Evolutionary conservation across 2,329 filamentous ascomycete genomes (phyloP).

Genomic region (Setomelanomma holmii): DNA sequence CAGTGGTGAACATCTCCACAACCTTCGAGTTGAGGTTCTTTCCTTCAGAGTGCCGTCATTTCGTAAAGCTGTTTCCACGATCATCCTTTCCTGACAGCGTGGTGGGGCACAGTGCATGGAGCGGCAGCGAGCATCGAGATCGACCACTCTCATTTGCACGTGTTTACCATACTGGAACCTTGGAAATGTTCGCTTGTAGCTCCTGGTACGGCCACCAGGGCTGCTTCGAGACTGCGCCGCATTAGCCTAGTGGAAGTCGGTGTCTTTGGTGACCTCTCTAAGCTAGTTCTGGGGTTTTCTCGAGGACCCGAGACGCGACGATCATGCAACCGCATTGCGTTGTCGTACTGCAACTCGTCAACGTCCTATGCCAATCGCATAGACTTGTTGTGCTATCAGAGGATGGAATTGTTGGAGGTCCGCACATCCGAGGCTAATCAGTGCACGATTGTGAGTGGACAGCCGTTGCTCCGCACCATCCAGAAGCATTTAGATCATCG

Average conservation of each 20-base stretch:
- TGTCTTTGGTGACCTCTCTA: background rate
- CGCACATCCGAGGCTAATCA: background rate
- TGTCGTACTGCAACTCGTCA: constrained; percentile 30
- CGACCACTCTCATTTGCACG: no score
- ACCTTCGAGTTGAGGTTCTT: background rate
- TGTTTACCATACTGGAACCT: no score
- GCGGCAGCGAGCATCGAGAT: no score
- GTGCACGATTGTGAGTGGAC: background rate
- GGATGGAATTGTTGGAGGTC: no score
- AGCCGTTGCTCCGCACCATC: background rate
- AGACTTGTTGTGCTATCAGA: no score
- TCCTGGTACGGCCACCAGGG: background rate
- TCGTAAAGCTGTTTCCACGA: background rate
- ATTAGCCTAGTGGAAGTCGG: background rate
- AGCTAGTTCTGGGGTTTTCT: background rate
- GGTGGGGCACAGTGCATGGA: background rate
- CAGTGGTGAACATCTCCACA: background rate
- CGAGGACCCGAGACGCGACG: background rate
- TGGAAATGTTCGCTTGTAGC: background rate
- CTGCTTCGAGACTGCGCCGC: background rate
- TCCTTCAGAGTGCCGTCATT: no score
- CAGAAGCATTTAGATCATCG: background rate
- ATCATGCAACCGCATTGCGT: constrained; percentile 2
- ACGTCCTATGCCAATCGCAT: constrained; percentile 22
- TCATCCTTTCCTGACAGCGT: background rate